Base-by-base conservation (phyloP, 805 yeast species). In the Suhomyces faveliae region DNA sequence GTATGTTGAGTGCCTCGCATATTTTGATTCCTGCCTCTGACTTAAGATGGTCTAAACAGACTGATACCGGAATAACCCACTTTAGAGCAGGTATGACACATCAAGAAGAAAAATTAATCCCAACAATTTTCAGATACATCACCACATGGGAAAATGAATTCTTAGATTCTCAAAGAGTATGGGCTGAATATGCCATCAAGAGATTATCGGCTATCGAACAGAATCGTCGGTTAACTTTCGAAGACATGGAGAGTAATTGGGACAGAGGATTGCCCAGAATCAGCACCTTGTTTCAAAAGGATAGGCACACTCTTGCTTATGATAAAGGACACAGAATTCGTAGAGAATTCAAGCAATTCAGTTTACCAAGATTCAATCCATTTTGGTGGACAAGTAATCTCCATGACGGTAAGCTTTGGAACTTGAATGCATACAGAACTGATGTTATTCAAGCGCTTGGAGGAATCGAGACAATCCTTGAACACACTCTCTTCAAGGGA, bases 131-230 rank as follows among this genome's bases (percentile, higher is more conserved):
- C 76, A 74, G 98, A 57, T 94, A 94, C 64, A 81, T 94, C 41
- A 84, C 96, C 0, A 81, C 96, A 0, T 94, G 99, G 99, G 99
- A 94, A 62, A 86, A 94, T 54, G 99, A 94, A 63, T 89, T 92
- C 60, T 59, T 84, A 41, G 99, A 94, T 56, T 91, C 98, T 1
- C 96, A 89, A 64, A 76, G 97, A 49, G 99, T 92, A 3, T 94
- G 99, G 99, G 89, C 96, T 0, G 99, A 94, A 54, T 94, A 91
- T 69, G 94, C 97, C 0, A 79, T 87, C 48, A 90, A 89, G 62
- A 77, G 97, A 42, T 85, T 81, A 51, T 96, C 89, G 59, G 97
- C 98, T 0, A 70, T 80, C 22, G 87, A 85, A 57, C 89, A 89
- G 55, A 87, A 89, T 56, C 82, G 96, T 22, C 79, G 97, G 35